Base-by-base conservation (phyloP, 2,329 filamentous ascomycete genomes). In the Phialophora chinensis region DNA sequence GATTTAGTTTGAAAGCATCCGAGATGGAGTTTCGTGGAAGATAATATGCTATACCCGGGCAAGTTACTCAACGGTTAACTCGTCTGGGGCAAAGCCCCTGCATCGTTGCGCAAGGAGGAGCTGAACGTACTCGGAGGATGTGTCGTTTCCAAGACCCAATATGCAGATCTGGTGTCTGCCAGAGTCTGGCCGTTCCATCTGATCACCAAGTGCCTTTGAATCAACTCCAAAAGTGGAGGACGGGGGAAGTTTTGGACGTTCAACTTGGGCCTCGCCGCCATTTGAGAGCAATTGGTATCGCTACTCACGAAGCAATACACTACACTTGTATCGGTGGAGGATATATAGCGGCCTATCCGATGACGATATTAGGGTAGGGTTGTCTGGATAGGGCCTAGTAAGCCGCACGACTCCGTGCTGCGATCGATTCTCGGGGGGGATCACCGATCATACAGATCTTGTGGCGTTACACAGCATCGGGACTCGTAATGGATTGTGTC, bases 121-220 rank as follows among this genome's bases (percentile, higher is more conserved):
- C 33, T 38, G 20, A 50, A 53, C 79, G 56, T 72, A 86, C 84
- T 88, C 4, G 87, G 87, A 38, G 87, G 85, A 71, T 88, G 86
- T 70, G 86, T 85, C 20, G 86, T 88, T 74, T 89, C 86, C 38
- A 89, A 77, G 3, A 87, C 86, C 86, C 87, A 88, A 74, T 83
- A 88, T 2, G 83, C 85, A 54, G 85, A 81, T 62, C 78, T 83
- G 6, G 87, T 88, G 52, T 88, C 85, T 11, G 85, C 87, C 67
- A 89, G 83, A 57, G 82, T 77, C 54, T 83, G 77, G 23, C 82
- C 83, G 29, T 83, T 79, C 81, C 84, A 88, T 73, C 82, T 85
- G 68, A 89, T 82, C 69, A 82, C 80, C 55, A 89, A 76, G 72
- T 87, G 85, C 58, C 84, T 79, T 2, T 80, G 74, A 4, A 82